Base-by-base conservation (phyloP, 768 basidiomycete genomes). In the Fomitopsis pulvina region DNA sequence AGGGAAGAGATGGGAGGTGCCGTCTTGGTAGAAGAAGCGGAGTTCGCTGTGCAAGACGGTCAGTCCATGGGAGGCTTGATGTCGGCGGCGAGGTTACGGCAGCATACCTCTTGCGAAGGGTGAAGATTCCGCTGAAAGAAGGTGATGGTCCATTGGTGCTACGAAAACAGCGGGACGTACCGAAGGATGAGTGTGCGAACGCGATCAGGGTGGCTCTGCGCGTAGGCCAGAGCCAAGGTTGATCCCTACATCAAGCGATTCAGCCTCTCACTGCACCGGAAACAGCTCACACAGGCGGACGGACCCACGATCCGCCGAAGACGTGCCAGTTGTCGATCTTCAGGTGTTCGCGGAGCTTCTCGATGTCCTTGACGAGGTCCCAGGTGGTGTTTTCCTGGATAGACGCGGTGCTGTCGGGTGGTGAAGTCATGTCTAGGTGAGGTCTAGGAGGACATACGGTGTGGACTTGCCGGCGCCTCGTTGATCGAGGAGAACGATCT, bases 291-390 rank as follows among this genome's bases (percentile, higher is more conserved):
- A n/a, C n/a, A n/a, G n/a, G n/a, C n/a, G n/a, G n/a, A 63, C 71
- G 44, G 56, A 86, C 87, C 92, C 93, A 95, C 43, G 86, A 90
- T 8, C 93, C 93, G 25, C 94, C 94, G 62, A 97, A 96, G 24
- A 96, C 89, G 50, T 94, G 83, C 93, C 92, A 96, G 61, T 81
- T 89, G 18, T 89, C 83, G 49, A 97, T 76, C 37, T 68, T 68
- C 14, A 97, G 76, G 51, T 86, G 77, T 61, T 84, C 73, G 50
- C 94, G 77, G 22, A 95, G 69, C 59, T 72, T 84, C 63, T 97
- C 94, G 9, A 92, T 81, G 61, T 97, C 94, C 55, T 79, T 85
- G 22, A 97, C 91, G 37, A 95, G 80, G 61, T 92, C 85, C 90
- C 89, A 92, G 4, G 93, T 96, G 2, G 92, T 96, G 66, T 97